Conservation (phyloP, 2,329 filamentous ascomycete genomes). For the Graphilbum sp. region DNA sequence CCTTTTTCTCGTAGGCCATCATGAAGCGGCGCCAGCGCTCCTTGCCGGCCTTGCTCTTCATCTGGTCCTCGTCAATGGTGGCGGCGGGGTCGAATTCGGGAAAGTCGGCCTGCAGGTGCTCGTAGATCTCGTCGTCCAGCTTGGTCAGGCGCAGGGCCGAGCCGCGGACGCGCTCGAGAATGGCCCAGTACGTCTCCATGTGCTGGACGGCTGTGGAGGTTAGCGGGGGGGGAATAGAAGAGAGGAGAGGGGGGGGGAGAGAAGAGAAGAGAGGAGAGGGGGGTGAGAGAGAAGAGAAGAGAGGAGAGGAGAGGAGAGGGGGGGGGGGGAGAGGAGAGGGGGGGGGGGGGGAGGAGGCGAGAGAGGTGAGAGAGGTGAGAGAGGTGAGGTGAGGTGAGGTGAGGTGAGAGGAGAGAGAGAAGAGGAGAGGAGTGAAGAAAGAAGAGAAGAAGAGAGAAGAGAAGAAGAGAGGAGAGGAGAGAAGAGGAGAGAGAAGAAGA, state of each 20-base stretch:
- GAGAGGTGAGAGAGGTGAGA: no score
- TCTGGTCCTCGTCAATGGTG: slow-evolving; percentile 75
- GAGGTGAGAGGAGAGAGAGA: no score
- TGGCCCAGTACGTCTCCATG: slow-evolving; percentile 91
- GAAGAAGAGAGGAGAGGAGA: background rate
- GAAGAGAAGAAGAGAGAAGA: background rate
- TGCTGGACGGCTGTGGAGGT: slow-evolving; percentile 59
- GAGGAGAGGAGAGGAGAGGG: no score
- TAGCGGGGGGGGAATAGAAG: no score
- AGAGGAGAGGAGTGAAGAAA: no score
- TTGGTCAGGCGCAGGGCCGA: slow-evolving; percentile 84
- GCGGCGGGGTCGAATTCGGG: slow-evolving; percentile 77
- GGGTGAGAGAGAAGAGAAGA: background rate
- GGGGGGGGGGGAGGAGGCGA: background rate
- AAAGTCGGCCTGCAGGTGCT: slow-evolving; percentile 74
- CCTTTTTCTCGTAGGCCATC: slow-evolving; percentile 80
- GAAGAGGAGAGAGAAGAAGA: background rate
- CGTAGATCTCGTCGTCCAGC: slow-evolving; percentile 86
- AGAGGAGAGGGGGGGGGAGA: background rate
- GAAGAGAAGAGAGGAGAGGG: background rate
- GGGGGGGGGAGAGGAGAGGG: background rate
- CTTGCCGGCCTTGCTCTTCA: slow-evolving; percentile 97
- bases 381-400: background rate
- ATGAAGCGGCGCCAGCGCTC: slow-evolving; percentile 90
- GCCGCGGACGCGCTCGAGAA: slow-evolving; percentile 79